Evolutionary conservation across 306 rosid genomes (phyloP).

Genomic region (Acacia acuminata): DNA sequence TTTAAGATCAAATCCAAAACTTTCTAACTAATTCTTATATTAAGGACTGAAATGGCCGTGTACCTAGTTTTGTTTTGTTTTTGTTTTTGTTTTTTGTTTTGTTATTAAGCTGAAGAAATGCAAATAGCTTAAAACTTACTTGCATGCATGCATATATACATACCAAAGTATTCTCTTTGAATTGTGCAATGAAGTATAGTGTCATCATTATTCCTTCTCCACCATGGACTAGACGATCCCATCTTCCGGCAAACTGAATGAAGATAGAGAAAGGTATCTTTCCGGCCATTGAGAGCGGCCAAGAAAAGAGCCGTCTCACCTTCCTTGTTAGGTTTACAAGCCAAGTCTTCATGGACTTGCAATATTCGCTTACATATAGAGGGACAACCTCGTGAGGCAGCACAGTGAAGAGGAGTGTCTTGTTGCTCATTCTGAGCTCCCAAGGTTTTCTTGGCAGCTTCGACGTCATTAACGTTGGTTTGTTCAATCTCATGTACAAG

Average conservation of each 20-base stretch:
- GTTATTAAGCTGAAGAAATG: too few relatives aligned
- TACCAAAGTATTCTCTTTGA: neutral
- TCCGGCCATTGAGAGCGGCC: neutral
- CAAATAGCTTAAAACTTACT: neutral
- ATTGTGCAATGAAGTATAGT: conserved; percentile 15
- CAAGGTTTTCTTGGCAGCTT: neutral
- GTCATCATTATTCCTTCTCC: neutral
- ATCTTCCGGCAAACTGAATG: neutral
- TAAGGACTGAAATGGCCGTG: too few relatives aligned
- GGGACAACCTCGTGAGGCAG: neutral
- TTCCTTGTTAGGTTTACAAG: conserved; percentile 11
- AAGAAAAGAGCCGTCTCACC: conserved; percentile 26
- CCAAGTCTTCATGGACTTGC: neutral
- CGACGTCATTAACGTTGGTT: neutral
- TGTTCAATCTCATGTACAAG: neutral
- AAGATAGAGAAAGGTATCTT: conserved; percentile 33
- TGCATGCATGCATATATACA: neutral
- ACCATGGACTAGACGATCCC: neutral
- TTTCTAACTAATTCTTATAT: too few relatives aligned
- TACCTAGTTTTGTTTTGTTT: too few relatives aligned
- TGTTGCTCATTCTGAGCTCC: neutral
- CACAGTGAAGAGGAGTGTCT: conserved; percentile 41
- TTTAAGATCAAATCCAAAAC: too few relatives aligned
- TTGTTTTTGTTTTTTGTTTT: too few relatives aligned
- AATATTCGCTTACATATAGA: conserved; percentile 33